phyloP scores from a whole-genome alignment of 2,329 filamentous ascomycete genomes.

The Sporothrix pallida region DNA sequence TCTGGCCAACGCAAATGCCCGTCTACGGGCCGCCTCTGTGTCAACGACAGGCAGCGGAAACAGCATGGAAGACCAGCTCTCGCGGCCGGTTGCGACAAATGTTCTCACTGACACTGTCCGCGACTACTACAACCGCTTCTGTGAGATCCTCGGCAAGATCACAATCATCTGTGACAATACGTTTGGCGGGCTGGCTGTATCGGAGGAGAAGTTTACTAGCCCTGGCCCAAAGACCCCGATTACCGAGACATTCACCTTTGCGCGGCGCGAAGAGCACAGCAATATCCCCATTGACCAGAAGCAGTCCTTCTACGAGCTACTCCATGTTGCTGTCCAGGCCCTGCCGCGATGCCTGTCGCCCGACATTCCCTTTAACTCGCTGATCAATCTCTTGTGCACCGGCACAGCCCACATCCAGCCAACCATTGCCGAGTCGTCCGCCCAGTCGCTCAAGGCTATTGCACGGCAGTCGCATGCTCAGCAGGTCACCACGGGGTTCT shows the following conservation, averaged over 20 bases:
- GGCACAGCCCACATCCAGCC: constrained; percentile 94
- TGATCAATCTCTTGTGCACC: constrained; percentile 94
- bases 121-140: constrained; percentile 89
- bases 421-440: constrained; percentile 90
- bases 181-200: constrained; percentile 91
- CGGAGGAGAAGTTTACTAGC: constrained; percentile 93
- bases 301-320: constrained; percentile 91
- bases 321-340: constrained; percentile 94
- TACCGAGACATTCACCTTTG: constrained; percentile 90
- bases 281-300: constrained; percentile 75
- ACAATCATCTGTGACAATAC: constrained; percentile 96
- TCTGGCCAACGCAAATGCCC: not conserved
- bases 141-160: constrained; percentile 93
- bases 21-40: constrained; percentile 14
- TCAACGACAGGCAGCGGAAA: constrained; percentile 15
- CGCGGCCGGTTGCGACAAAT: constrained; percentile 65
- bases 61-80: constrained; percentile 67
- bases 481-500: constrained; percentile 94
- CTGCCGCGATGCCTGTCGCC: constrained; percentile 90
- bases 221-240: constrained; percentile 93
- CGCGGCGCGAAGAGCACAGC: constrained; percentile 77
- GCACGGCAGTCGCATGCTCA: constrained; percentile 91
- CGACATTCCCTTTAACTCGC: constrained; percentile 87
- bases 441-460: constrained; percentile 92
- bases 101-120: constrained; percentile 76